Percentiles rank a stretch among this genome's conserved stretches.
Conservation (phyloP, 2,329 filamentous ascomycete species). For the Fusarium pininemorale region DNA sequence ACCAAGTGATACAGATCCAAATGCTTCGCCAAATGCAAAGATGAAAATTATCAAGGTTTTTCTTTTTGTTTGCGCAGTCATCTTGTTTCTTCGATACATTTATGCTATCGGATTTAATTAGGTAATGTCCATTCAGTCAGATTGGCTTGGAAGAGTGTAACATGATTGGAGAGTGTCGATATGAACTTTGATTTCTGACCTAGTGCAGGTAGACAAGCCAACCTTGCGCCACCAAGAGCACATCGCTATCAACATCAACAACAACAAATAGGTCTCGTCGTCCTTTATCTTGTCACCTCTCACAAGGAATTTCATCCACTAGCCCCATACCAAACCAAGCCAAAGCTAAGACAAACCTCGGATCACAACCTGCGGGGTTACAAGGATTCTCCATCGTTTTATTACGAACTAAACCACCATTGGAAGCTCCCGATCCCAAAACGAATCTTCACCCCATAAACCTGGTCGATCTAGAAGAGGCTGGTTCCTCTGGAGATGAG, state of each 20-base stretch:
- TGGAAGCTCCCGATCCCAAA: conserved; percentile 19
- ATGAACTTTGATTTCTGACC: background rate
- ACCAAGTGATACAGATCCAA: background rate
- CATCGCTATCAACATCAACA: background rate
- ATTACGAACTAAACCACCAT: conserved; percentile 24
- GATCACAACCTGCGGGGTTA: conserved; percentile 27
- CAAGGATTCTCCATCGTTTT: conserved; percentile 15
- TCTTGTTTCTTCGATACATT: background rate
- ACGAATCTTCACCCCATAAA: background rate
- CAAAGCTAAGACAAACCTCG: conserved; percentile 25
- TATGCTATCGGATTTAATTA: too few relatives aligned
- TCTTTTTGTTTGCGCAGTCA: background rate
- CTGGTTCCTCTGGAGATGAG: background rate
- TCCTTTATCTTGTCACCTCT: background rate
- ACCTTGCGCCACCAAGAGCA: background rate
- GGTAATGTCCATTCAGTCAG: background rate
- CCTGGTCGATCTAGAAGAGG: conserved; percentile 15
- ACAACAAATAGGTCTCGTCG: background rate
- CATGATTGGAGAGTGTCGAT: background rate
- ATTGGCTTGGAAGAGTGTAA: background rate
- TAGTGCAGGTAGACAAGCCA: background rate
- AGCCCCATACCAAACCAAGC: background rate
- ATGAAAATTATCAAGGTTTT: background rate
- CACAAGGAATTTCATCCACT: background rate
- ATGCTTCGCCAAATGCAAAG: background rate